A percentile compares a stretch with the other conserved stretches of the same genome.
phyloP scores from a whole-genome alignment of 2,329 filamentous ascomycete genomes.

The Bimuria novae-zelandiae region DNA sequence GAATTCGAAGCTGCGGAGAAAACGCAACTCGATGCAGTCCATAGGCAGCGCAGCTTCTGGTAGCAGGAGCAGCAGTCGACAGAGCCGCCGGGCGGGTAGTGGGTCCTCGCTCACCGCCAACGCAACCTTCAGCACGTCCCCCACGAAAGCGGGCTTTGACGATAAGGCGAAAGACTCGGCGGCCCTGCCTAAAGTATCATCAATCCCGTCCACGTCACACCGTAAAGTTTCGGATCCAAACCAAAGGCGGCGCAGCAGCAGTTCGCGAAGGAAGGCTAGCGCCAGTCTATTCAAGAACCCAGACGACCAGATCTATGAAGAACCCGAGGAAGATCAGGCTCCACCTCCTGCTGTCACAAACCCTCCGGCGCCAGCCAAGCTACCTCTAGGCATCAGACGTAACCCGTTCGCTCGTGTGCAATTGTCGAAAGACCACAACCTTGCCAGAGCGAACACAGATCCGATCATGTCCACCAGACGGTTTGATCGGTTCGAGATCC shows the following conservation, averaged over 20 bases:
- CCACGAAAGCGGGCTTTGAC: slow-evolving; percentile 27
- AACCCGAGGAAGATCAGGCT: slow-evolving; percentile 63
- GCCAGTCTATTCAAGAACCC: slow-evolving; percentile 70
- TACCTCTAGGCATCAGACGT: slow-evolving; percentile 60
- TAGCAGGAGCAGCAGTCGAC: slow-evolving; percentile 46
- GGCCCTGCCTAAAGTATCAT: slow-evolving; percentile 40
- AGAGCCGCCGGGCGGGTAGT: slow-evolving; percentile 43
- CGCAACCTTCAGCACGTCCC: slow-evolving; percentile 23
- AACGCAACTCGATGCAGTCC: slow-evolving; percentile 39
- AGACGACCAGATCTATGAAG: slow-evolving; percentile 86
- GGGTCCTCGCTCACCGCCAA: slow-evolving; percentile 28
- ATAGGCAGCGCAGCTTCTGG: slow-evolving; percentile 34
- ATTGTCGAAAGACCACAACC: slow-evolving; percentile 54
- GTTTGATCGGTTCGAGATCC: slow-evolving; percentile 69
- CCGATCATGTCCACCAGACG: slow-evolving; percentile 49
- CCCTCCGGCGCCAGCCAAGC: slow-evolving; percentile 38
- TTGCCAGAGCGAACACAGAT: slow-evolving; percentile 51
- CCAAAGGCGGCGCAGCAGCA: slow-evolving; percentile 62
- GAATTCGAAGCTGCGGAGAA: slow-evolving; percentile 36
- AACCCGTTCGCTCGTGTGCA: slow-evolving; percentile 69
- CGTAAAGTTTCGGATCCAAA: slow-evolving; percentile 28
- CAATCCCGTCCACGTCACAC: slow-evolving; percentile 20
- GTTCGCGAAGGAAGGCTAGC: slow-evolving; percentile 71
- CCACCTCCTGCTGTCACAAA: slow-evolving; percentile 36
- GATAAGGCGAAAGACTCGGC: slow-evolving; percentile 33